Evolutionary conservation across 202 grass and related monocot species (phyloP), one percentile per base, ranked within the genome.

Genomic region (Zizania palustris): DNA sequence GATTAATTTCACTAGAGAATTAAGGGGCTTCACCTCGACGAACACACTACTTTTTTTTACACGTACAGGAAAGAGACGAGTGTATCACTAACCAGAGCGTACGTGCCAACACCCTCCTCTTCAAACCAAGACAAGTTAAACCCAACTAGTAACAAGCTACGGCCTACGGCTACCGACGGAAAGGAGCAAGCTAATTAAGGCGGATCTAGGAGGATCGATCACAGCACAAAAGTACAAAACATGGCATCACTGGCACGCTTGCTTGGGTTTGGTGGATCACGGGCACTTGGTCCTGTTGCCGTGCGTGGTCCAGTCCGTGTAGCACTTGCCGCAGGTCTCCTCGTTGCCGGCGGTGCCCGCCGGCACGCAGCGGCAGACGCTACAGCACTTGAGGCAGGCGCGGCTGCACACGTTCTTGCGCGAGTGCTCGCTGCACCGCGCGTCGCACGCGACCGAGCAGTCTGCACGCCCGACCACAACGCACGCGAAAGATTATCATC

Each of bases 271-370:
- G 21, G 13, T 0, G 0, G 11, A 5, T 90, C 79, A 99, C 50
- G 96, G 96, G 96, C 96, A 99, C 84, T 99, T 99, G 77, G 96
- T 93, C 73, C 3, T 82, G 92, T 99, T 99, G 76, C 89, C 89
- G 81, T 99, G 96, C 19, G 92, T 95, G 80, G 80, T 90, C 96
- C 96, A 99, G 63, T 89, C 71, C 0, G 96, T 84, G 91, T 99
- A 99, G 83, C 96, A 99, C 63, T 11, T 85, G 74, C 96, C 91
- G 83, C 96, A 99, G 33, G 92, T 88, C 87, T 95, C 87, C 67
- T 57, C 63, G 85, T 99, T 92, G 41, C 96, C 96, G 40, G 81
- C 74, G 4, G 92, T 95, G 82, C 96, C 96, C 75, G 83, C 85
- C 16, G 96, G 96, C 64, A 99, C 95, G 80, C 91, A 98, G 73